These are phyloP conservation scores for Coprinellus micaceus DNA, from an alignment of 768 basidiomycete species.

Conservation along the genomic window DNA sequence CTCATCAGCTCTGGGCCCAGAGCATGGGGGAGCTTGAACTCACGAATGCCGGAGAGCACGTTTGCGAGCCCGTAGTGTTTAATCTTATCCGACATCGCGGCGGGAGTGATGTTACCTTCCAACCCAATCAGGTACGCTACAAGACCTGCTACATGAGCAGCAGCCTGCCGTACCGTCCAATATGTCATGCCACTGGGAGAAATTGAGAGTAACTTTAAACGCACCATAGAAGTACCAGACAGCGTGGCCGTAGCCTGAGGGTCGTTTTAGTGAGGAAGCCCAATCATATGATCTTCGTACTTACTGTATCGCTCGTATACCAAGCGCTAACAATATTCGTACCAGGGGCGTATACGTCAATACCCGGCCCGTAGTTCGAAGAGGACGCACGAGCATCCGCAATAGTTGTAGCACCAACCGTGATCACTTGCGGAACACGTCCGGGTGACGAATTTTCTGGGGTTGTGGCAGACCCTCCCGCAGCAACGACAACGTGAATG, in stretches of 20 bases:
- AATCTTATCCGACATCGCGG: slow-evolving; percentile 15
- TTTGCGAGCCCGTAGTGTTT: not conserved
- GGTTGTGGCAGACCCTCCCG: too few species aligned
- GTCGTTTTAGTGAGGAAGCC: not conserved
- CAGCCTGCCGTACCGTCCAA: slow-evolving; percentile 24
- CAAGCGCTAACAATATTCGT: slow-evolving; percentile 25
- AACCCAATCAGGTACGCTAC: slow-evolving; percentile 33
- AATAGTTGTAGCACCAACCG: slow-evolving; percentile 32
- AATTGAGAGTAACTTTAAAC: not conserved
- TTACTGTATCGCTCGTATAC: slow-evolving; percentile 20
- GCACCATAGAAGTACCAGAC: slow-evolving; percentile 26
- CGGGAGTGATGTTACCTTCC: slow-evolving; percentile 29
- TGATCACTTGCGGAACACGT: slow-evolving; percentile 27
- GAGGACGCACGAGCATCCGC: slow-evolving; percentile 24
- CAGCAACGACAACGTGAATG: too few species aligned
- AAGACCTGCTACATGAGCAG: slow-evolving; percentile 39
- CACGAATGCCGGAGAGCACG: not conserved
- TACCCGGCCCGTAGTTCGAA: slow-evolving; percentile 33
- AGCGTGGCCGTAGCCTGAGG: slow-evolving; percentile 22
- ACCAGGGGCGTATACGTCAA: slow-evolving; percentile 37
- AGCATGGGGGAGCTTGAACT: too few species aligned
- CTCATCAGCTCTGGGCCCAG: too few species aligned
- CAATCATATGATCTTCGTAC: not conserved
- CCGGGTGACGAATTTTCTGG: too few species aligned
- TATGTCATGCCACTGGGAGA: not conserved